Evolutionary conservation across 2,329 filamentous ascomycete species (phyloP), one percentile per base, ranked within the genome.

Genomic region (Malbranchea cinnamomea): DNA sequence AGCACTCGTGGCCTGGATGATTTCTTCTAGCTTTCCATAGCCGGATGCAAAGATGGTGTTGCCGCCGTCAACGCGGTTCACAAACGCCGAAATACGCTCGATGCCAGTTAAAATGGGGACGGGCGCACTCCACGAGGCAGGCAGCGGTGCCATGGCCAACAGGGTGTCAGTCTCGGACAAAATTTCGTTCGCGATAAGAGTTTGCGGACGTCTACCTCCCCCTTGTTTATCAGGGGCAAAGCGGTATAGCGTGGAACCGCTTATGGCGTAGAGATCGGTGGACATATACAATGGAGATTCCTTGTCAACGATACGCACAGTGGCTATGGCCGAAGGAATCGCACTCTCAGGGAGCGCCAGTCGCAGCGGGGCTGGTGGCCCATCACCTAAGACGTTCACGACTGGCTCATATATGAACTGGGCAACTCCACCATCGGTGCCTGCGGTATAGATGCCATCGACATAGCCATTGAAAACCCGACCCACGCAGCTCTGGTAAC

Each of bases 281-380:
- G 26, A 16, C 10, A 8, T 18, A 18, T 28, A 18, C 26, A 28
- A 18, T 15, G 10, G 11, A 6, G 16, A 15, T 28, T 15, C 12
- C 11, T 15, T 28, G 8, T 28, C 26, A 15, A 9, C 26, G 15
- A 16, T 28, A 9, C 26, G 26, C 15, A 13, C 26, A 15, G 26
- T 16, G 11, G 26, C 26, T 28, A 28, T 28, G 26, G 26, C 26
- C 6, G 26, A 28, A 28, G 26, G 26, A 16, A 28, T 18, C 26
- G 10, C 26, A 18, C 11, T 9, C 9, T 12, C 15, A 18, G 26
- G 26, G 9, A 28, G 26, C 8, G 10, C 10, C 26, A 28, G 12
- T 28, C 26, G 26, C 11, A 15, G 8, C 6, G 26, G 26, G 8
- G 16, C 10, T 18, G 26, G 26, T 16, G 23, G 23, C 7, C 8